A percentile compares a stretch with the other conserved stretches of the same genome.
phyloP scores from a whole-genome alignment of 169 alveolate genomes.

The Cryptosporidium ryanae region DNA sequence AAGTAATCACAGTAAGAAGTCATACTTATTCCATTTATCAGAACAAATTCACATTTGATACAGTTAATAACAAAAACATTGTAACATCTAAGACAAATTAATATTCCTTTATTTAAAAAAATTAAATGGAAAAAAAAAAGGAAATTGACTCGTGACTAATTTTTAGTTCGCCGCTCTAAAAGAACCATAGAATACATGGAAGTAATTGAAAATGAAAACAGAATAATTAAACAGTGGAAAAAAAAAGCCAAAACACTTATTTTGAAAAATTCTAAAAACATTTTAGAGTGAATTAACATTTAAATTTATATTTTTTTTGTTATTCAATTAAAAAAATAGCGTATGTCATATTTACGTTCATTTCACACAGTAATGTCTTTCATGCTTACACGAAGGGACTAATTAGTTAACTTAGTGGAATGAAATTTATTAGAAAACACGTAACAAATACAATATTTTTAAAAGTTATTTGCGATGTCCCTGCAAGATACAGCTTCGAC shows the following conservation, averaged over 20 bases:
- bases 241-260: too few relatives aligned
- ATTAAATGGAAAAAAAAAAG: not conserved
- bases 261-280: too few relatives aligned
- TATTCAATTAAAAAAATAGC: not conserved
- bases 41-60: not conserved
- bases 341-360: not conserved
- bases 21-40: not conserved
- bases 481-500: slow-evolving; percentile 73
- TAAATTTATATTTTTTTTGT: too few relatives aligned
- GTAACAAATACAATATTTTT: not conserved
- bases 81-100: not conserved
- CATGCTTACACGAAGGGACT: not conserved
- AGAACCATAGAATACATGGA: too few relatives aligned
- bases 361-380: slow-evolving; percentile 68
- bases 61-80: not conserved
- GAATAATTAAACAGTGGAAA: too few relatives aligned
- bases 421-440: not conserved
- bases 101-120: not conserved
- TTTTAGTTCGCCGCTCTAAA: too few relatives aligned
- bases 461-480: slow-evolving; percentile 18
- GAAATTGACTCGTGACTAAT: not conserved
- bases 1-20: slow-evolving; percentile 1
- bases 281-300: too few relatives aligned
- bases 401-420: not conserved
- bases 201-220: too few relatives aligned